These are phyloP conservation scores for Puccinia triticina DNA, from an alignment of 1,284 basidiomycete genomes.

Conservation along the genomic window DNA sequence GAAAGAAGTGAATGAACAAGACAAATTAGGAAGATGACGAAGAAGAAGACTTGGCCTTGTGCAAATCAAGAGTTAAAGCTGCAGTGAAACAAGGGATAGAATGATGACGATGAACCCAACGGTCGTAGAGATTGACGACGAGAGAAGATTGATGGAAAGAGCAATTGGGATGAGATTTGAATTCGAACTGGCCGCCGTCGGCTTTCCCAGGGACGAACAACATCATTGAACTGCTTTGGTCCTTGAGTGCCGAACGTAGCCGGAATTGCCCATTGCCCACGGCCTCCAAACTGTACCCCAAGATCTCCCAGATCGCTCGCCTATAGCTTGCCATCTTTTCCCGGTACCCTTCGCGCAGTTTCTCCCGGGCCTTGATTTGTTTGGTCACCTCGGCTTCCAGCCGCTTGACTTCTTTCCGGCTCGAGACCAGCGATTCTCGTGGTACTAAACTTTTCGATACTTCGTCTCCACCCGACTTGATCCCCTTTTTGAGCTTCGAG, in stretches of 20 bases:
- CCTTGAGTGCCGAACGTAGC: constrained; percentile 35
- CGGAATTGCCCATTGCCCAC: constrained; percentile 39
- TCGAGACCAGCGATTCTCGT: constrained; percentile 31
- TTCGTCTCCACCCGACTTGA: not conserved
- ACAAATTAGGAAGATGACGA: too few relatives aligned
- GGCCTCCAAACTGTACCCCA: constrained; percentile 50
- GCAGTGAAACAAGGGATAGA: constrained; percentile 45
- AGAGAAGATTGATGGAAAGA: constrained; percentile 43
- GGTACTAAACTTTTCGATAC: constrained; percentile 18
- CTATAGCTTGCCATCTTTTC: constrained; percentile 34
- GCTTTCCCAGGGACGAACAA: constrained; percentile 41
- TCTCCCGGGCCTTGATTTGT: constrained; percentile 25
- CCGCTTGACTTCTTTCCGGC: constrained; percentile 14
- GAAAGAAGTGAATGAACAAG: too few relatives aligned
- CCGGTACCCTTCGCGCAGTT: constrained; percentile 36
- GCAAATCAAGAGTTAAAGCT: constrained; percentile 42
- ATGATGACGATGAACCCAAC: constrained; percentile 31
- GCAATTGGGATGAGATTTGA: constrained; percentile 28
- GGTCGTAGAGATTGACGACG: constrained; percentile 30
- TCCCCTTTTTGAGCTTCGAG: constrained; percentile 41
- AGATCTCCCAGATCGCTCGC: constrained; percentile 42
- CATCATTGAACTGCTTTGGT: constrained; percentile 26
- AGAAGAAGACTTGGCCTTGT: not conserved
- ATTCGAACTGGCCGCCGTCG: constrained; percentile 38
- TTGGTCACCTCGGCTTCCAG: constrained; percentile 28